A percentile compares a stretch with the other conserved stretches of the same genome.
phyloP scores from a whole-genome alignment of 495 filamentous ascomycete species.

The Evernia prunastri region DNA sequence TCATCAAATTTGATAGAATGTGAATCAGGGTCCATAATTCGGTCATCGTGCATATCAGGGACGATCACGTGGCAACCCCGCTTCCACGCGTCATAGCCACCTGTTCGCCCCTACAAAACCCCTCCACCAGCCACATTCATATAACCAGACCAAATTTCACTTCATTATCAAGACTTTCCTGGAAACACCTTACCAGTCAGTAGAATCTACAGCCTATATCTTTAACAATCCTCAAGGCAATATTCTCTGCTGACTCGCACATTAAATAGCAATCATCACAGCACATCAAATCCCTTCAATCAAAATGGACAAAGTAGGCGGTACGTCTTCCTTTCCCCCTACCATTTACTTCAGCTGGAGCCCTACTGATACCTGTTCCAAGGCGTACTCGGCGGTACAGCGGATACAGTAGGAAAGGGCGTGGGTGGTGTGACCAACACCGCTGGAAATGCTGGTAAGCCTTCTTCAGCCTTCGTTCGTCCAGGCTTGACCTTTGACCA shows the following conservation, averaged over 20 bases:
- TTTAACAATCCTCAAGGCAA: no score
- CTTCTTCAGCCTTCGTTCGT: not conserved
- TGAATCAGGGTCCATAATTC: no score
- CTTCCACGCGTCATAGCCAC: no score
- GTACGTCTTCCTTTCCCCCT: not conserved
- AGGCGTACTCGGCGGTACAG: constrained; percentile 10
- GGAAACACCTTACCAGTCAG: no score
- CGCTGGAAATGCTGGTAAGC: constrained; percentile 9
- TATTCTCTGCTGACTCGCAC: not conserved
- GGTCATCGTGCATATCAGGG: no score
- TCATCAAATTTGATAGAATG: no score
- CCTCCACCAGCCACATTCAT: no score
- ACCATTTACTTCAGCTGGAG: not conserved
- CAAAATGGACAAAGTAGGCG: constrained; percentile 7
- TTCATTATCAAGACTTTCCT: no score
- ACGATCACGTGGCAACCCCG: no score
- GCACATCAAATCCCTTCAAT: not conserved
- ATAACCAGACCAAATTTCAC: no score
- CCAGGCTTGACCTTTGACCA: not conserved
- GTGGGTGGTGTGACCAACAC: constrained; percentile 16
- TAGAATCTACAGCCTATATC: no score
- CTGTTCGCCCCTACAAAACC: no score
- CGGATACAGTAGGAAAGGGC: constrained; percentile 9
- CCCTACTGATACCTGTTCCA: not conserved
- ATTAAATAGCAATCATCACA: not conserved